Base-by-base conservation (phyloP, 2,329 filamentous ascomycete species). In the Diplodia seriata region DNA sequence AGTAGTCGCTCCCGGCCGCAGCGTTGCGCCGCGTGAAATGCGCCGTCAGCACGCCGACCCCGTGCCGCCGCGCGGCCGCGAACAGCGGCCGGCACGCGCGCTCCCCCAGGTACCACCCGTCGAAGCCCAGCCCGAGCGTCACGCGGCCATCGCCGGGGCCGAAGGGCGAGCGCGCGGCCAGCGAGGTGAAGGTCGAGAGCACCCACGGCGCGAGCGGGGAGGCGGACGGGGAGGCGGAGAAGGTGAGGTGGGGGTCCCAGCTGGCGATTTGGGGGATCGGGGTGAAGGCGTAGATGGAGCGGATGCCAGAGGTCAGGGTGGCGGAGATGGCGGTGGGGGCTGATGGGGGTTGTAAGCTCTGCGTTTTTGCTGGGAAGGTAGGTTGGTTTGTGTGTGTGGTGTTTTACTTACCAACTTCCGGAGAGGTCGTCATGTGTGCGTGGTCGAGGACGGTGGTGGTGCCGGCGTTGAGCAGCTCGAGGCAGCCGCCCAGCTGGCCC, bases 371-470 rank as follows among this genome's bases (percentile, higher is more conserved):
- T 14, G 14, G 7, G 29, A 43, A 23, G 6, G 4, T 14, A 5
- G n/a, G 14, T 15, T 11, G 18, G 6, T 20, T n/a, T 31, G 12
- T 14, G 26, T n/a, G 15, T 18, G 75, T 70, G 2, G 70, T 74
- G 76, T 47, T 11, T 59, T 69, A 67, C 74, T 68, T 71, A 75
- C 76, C 71, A 66, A 78, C 72, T 6, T 78, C 72, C 18, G 75
- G 70, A 4, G 56, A 31, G 8, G 56, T 61, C 26, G 4, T 33
- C 56, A 73, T 72, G 43, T 85, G 83, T 0, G 85, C 85, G 59
- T 87, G 84, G 66, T 87, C 85, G 0, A 87, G 78, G 0, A 81
- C 78, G 0, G 83, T 85, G 0, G 85, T 87, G 11, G 85, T 84
- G 4, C 85, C 85, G 0, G 82, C 83, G 36, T 85, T 82, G n/a